Evolutionary conservation across 108 stramenopile species (phyloP).

Genomic region (Mediolabrus comicus): DNA sequence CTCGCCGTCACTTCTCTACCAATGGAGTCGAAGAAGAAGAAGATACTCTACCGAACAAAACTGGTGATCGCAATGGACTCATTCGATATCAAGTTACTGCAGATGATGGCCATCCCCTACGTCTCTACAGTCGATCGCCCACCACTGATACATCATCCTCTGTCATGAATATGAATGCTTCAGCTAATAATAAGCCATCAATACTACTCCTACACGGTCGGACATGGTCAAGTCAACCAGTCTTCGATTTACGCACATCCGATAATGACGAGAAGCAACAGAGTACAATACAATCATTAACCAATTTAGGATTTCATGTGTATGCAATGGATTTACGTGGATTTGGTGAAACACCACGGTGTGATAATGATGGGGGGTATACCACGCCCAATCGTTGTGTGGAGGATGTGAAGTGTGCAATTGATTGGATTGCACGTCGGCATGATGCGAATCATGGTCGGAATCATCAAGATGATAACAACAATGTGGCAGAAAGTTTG

Average conservation of each 20-base stretch:
- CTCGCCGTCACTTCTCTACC: background rate
- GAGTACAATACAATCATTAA: slow-evolving; percentile 62
- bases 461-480: background rate
- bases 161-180: background rate
- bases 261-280: slow-evolving; percentile 24
- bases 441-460: slow-evolving; percentile 23
- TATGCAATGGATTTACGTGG: slow-evolving; percentile 89
- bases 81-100: slow-evolving; percentile 23
- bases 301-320: slow-evolving; percentile 53
- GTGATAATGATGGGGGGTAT: slow-evolving; percentile 23
- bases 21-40: background rate
- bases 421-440: slow-evolving; percentile 68
- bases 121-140: slow-evolving; percentile 29
- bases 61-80: slow-evolving; percentile 32
- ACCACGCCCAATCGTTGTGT: slow-evolving; percentile 78
- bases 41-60: slow-evolving; percentile 12
- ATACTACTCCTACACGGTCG: slow-evolving; percentile 82
- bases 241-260: slow-evolving; percentile 64
- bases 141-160: background rate
- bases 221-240: slow-evolving; percentile 87
- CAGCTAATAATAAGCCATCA: slow-evolving; percentile 23
- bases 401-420: slow-evolving; percentile 70
- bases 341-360: slow-evolving; percentile 77
- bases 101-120: slow-evolving; percentile 26
- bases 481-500: background rate